phyloP scores from a whole-genome alignment of 768 basidiomycete species.

The Krasilnikovozyma curviuscula region DNA sequence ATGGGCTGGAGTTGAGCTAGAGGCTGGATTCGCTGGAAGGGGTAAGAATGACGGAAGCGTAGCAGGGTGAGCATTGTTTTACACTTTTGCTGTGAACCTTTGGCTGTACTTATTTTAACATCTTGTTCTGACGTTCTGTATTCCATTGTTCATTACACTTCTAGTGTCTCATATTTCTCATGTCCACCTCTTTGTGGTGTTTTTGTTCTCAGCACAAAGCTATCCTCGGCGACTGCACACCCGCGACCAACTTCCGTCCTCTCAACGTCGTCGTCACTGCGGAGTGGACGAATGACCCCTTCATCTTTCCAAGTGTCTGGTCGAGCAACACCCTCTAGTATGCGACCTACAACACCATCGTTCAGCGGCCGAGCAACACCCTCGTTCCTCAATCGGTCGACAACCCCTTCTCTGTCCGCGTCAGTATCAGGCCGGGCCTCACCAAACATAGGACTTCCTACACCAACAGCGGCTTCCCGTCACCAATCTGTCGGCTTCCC shows the following conservation, averaged over 20 bases:
- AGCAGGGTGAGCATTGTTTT: slow-evolving; percentile 43
- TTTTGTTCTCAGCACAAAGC: slow-evolving; percentile 64
- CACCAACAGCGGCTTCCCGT: too few relatives aligned
- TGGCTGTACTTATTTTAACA: neutral
- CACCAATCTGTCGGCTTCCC: too few relatives aligned
- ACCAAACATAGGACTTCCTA: too few relatives aligned
- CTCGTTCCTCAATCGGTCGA: too few relatives aligned
- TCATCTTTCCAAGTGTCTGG: slow-evolving; percentile 20
- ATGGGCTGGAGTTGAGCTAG: slow-evolving; percentile 86
- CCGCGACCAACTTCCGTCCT: slow-evolving; percentile 59
- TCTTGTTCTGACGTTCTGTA: neutral
- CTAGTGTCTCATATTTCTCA: slow-evolving; percentile 60
- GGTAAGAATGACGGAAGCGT: slow-evolving; percentile 93
- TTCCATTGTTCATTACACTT: neutral
- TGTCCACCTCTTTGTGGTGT: slow-evolving; percentile 78
- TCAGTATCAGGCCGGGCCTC: too few relatives aligned
- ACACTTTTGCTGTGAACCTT: neutral
- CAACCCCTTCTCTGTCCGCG: too few relatives aligned
- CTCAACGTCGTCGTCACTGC: slow-evolving; percentile 36
- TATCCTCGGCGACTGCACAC: slow-evolving; percentile 56
- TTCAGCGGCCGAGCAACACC: slow-evolving; percentile 26
- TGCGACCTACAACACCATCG: slow-evolving; percentile 36
- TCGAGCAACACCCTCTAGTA: slow-evolving; percentile 12
- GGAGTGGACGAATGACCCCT: slow-evolving; percentile 32
- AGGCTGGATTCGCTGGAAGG: slow-evolving; percentile 64